Conservation (phyloP, 805 yeast species). For the Candida saitoana region DNA sequence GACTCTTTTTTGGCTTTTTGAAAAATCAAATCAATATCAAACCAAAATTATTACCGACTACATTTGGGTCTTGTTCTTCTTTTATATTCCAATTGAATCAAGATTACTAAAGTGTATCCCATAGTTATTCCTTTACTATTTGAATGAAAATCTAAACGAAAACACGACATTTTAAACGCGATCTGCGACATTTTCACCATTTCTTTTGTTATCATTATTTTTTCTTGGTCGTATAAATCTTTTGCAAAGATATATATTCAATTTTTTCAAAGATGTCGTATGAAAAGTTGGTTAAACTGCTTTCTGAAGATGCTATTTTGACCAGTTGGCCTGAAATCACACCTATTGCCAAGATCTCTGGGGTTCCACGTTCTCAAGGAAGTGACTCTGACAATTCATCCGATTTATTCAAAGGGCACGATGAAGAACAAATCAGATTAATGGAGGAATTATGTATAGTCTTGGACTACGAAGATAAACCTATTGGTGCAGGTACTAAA, state of each 20-base stretch:
- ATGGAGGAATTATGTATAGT: conserved; percentile 98
- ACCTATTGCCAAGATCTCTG: conserved; percentile 58
- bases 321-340: conserved; percentile 62
- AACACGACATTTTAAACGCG: too few species aligned
- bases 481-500: conserved; percentile 92
- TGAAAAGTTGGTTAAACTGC: conserved; percentile 46
- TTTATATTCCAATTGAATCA: too few species aligned
- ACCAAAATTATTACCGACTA: too few species aligned
- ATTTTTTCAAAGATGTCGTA: conserved; percentile 2
- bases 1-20: too few species aligned
- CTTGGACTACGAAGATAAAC: conserved; percentile 78
- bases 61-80: too few species aligned
- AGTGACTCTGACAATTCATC: conserved; percentile 29
- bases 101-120: too few species aligned
- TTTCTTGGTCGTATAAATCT: not conserved
- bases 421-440: conserved; percentile 86
- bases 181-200: not conserved
- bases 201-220: not conserved
- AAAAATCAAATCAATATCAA: too few species aligned
- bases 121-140: too few species aligned
- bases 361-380: conserved; percentile 46
- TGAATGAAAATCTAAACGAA: too few species aligned
- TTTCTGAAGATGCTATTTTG: conserved; percentile 49
- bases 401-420: conserved; percentile 76
- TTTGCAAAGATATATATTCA: not conserved